Evolutionary conservation across 352 stramenopile genomes (phyloP), one percentile per base, ranked within the genome.

Genomic region (Pythium brassicae): DNA sequence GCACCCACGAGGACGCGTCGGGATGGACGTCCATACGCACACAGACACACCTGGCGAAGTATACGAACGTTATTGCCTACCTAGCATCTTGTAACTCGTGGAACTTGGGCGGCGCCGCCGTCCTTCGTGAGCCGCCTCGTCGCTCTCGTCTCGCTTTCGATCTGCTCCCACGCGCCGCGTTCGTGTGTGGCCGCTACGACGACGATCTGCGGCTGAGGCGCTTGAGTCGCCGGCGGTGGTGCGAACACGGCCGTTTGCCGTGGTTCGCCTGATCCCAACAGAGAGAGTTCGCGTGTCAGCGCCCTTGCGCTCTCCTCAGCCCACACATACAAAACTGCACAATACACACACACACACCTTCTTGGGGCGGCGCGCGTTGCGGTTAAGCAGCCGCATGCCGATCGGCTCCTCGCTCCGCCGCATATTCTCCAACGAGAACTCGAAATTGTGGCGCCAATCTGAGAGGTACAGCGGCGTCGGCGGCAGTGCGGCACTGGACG

Each of bases 401-500:
- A 76, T 68, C 23, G 63, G 57, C 1, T 58, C 50, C 52, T 70
- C 50, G 10, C 50, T 63, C 11, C 74, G 57, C 29, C 76, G 76
- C 73, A 86, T 86, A 14, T 71, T 74, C 53, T 86, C 76, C 11
- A 86, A 54, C 40, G 65, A 69, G 39, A 84, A 83, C 45, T 84
- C 73, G 11, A 86, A 52, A 48, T 76, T 86, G 46, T 83, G 71
- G 45, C 57, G 60, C 66, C 76, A 78, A 51, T 81, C 77, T 40
- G 77, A 76, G 54, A 86, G 57, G 59, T 86, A 81, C 26, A 65
- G 62, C 23, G 71, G 69, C 11, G 69, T 64, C 29, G 72, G 61
- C 14, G 56, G 51, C 22, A 64, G 61, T 11, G 10, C 25, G 1
- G 34, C 27, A 6, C 42, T 15, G n/a, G 27, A 34, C 22, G 43